Evolutionary conservation across 148 eudicot genomes (phyloP), one percentile per base, ranked within the genome.

Genomic region (Rhododendron molle): DNA sequence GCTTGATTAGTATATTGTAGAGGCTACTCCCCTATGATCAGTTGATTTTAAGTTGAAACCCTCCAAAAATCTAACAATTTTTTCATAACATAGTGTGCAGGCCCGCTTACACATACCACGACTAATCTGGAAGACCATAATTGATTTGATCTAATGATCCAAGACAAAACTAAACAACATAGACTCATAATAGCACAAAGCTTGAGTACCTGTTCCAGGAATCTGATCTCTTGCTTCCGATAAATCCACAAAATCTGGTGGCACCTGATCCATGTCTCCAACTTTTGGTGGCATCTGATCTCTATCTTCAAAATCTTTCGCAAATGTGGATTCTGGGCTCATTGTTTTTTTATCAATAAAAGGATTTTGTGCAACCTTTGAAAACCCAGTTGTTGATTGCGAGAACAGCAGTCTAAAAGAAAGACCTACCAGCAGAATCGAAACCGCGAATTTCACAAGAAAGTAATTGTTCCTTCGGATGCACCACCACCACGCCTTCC

Each of bases 371-470:
- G 65, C 78, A n/a, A 28, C 83, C 65, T 80, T 20, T 30, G 87
- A 78, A 78, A 90, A 89, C 9, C 34, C 88, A 86, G 83, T 9
- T 20, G 85, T 9, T 20, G 90, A 78, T 78, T 76, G 82, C 26
- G 86, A 82, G 78, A 87, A 79, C 43, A 92, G 89, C 16, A 92
- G 80, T 47, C 90, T 60, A 47, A 93, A 72, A 80, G 86, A 82
- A 83, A 93, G 83, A 50, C 77, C 85, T 4, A 90, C 80, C 5
- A 92, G 89, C 49, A 93, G 87, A 32, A 89, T 84, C 49, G 90
- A 82, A 2, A 91, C 52, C 9, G 78, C 77, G 44, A 91, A 49
- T 86, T 93, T 93, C 56, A 89, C 83, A 18, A 89, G 20, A 11
- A 85, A 26, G 18, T 82, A 83, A 81, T 92, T 85, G 88, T 88